Percentiles rank a stretch among this genome's conserved stretches.
These are phyloP conservation scores for Starmera dryadoides DNA, from an alignment of 805 yeast genomes.

Conservation along the genomic window DNA sequence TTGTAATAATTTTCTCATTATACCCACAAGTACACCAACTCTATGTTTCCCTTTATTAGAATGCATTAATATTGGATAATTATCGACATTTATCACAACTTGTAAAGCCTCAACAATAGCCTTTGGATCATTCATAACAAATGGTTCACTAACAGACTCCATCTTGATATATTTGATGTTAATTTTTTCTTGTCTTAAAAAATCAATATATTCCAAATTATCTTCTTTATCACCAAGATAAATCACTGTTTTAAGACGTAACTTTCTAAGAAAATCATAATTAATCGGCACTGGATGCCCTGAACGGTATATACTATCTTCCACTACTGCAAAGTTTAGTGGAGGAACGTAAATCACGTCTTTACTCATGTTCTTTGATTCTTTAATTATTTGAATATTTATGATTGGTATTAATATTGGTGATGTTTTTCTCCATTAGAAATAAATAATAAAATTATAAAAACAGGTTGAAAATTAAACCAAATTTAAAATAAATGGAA, in stretches of 20 bases:
- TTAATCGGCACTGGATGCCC: slow-evolving; percentile 92
- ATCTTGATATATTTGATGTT: slow-evolving; percentile 53
- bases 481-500: too few relatives aligned
- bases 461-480: background rate
- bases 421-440: too few relatives aligned
- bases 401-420: too few relatives aligned
- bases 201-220: slow-evolving; percentile 55
- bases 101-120: slow-evolving; percentile 51
- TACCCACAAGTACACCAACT: slow-evolving; percentile 89
- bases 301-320: slow-evolving; percentile 78
- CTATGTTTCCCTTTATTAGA: slow-evolving; percentile 92
- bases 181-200: slow-evolving; percentile 53
- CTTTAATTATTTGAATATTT: background rate
- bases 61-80: slow-evolving; percentile 84
- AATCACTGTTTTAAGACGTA: slow-evolving; percentile 72
- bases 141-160: slow-evolving; percentile 72
- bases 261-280: slow-evolving; percentile 65
- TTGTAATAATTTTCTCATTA: slow-evolving; percentile 76
- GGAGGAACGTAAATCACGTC: slow-evolving; percentile 65
- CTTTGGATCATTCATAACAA: slow-evolving; percentile 48
- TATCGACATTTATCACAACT: slow-evolving; percentile 51
- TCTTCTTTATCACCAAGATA: slow-evolving; percentile 75
- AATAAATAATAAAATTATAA: too few relatives aligned
- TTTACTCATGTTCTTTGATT: background rate
- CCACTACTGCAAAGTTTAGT: slow-evolving; percentile 82